Base-by-base conservation (phyloP, 2,329 filamentous ascomycete species). In the Microcyclospora tardicrescens region DNA sequence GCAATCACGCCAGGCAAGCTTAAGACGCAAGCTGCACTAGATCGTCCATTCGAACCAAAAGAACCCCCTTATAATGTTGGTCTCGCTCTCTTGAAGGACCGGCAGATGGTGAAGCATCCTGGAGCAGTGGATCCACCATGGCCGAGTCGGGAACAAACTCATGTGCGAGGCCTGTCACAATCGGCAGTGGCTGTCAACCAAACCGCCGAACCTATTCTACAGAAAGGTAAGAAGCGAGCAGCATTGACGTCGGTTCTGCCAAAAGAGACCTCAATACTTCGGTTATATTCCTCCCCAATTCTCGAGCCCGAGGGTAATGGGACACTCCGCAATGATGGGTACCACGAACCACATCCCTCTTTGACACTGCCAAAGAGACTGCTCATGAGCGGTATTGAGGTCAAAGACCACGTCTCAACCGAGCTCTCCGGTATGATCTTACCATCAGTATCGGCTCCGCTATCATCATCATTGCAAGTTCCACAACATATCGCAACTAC, bases 81-180 rank as follows among this genome's bases (percentile, higher is more conserved):
- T 11, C 57, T 54, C 12, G 49, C 46, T 6, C 38, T 56, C 24
- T 43, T 57, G n/a, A 55, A 49, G 37, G 56, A 57, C 36, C 45
- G 57, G 19, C 42, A 58, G 32, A 47, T 51, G 51, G 37, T 75
- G 4, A 84, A 75, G 50, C 67, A 80, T n/a, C 75, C 78, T 0
- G 82, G 81, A 2, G 68, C 78, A 8, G 64, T 67, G 44, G 68
- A 82, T 38, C 73, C 83, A 3, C 66, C 75, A n/a, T 91, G 83
- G 79, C 84, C 84, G 29, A 71, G 73, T 35, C 68, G 69, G 45
- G 79, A 67, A 6, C 75, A 75, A 54, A 61, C 68, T 1, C 81
- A 85, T 56, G 61, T 86, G 32, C 72, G 78, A 39, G 77, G 72
- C 16, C 34, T 45, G 5, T 36, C 36, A 2, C n/a, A 36, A 24